These are phyloP conservation scores for Rubia yunnanensis DNA, from an alignment of 257 asterid genomes.

Conservation along the genomic window DNA sequence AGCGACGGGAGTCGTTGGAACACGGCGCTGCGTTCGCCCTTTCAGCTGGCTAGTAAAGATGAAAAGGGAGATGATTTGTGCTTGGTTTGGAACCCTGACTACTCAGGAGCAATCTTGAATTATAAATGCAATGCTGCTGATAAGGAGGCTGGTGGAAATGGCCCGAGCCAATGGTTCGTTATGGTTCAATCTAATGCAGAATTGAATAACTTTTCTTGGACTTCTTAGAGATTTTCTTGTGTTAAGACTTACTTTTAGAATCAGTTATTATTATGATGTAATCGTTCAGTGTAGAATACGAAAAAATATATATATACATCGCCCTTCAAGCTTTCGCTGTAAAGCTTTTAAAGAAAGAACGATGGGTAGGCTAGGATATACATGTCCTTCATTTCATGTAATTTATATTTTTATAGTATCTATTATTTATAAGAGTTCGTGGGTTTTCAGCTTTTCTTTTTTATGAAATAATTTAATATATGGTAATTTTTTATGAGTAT, in stretches of 20 bases:
- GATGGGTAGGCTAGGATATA: too few relatives aligned
- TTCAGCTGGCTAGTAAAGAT: slow-evolving; percentile 26
- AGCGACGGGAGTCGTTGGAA: slow-evolving; percentile 26
- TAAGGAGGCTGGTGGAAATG: slow-evolving; percentile 10
- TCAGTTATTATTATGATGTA: background rate
- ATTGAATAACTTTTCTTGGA: background rate
- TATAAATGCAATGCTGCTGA: slow-evolving; percentile 24
- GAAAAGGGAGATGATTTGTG: slow-evolving; percentile 34
- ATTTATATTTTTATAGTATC: too few relatives aligned
- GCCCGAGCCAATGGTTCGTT: slow-evolving; percentile 35
- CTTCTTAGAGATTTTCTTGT: background rate
- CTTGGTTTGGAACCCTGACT: slow-evolving; percentile 29
- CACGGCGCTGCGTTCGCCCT: slow-evolving; percentile 10
- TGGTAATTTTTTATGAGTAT: too few relatives aligned
- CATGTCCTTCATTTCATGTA: background rate
- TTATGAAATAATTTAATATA: too few relatives aligned
- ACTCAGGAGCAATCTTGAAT: slow-evolving; percentile 21
- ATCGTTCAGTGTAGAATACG: background rate
- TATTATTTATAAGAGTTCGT: too few relatives aligned
- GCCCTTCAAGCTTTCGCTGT: background rate
- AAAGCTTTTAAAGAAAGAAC: too few relatives aligned
- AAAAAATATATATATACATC: background rate
- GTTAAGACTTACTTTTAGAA: too few relatives aligned
- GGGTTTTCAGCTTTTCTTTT: too few relatives aligned
- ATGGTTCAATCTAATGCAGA: slow-evolving; percentile 21